These are phyloP conservation scores for Geranium incanum DNA, from an alignment of 441 rosid genomes.

Conservation along the genomic window DNA sequence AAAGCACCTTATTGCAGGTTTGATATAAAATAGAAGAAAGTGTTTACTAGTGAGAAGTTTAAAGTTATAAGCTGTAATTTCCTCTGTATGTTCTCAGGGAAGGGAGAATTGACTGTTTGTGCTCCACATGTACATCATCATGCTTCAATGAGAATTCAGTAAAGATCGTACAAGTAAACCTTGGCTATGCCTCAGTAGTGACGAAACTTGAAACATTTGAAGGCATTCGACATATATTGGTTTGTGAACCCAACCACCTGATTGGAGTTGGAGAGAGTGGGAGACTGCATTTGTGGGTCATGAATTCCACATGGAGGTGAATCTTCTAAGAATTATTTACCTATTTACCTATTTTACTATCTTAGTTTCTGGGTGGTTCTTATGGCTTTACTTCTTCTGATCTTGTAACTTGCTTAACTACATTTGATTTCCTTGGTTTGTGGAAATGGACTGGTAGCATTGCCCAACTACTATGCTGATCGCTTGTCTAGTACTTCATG, in stretches of 20 bases:
- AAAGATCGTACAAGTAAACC: slow-evolving; percentile 58
- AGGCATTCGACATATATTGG: slow-evolving; percentile 49
- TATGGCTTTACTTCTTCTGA: slow-evolving; percentile 5
- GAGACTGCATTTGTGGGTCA: slow-evolving; percentile 64
- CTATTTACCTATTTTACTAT: slow-evolving; percentile 14
- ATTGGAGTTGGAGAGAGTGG: slow-evolving; percentile 69
- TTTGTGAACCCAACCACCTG: slow-evolving; percentile 53
- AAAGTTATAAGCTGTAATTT: slow-evolving; percentile 19
- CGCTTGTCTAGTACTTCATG: slow-evolving; percentile 4
- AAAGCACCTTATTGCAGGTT: slow-evolving; percentile 88
- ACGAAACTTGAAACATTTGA: slow-evolving; percentile 50
- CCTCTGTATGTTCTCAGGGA: slow-evolving; percentile 37
- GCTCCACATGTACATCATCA: slow-evolving; percentile 60
- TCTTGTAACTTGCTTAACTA: slow-evolving; percentile 3
- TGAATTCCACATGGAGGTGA: slow-evolving; percentile 84
- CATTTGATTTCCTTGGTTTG: slow-evolving; percentile 11
- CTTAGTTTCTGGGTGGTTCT: slow-evolving; percentile 11
- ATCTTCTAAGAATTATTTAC: slow-evolving; percentile 16
- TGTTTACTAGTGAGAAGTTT: slow-evolving; percentile 3
- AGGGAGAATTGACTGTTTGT: slow-evolving; percentile 58
- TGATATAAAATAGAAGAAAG: slow-evolving; percentile 16
- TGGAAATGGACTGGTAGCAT: neutral
- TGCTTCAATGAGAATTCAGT: slow-evolving; percentile 43
- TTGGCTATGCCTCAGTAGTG: slow-evolving; percentile 64
- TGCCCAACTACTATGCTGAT: neutral